Conservation (phyloP, 345 rosid genomes). For the Erysimum cheiranthoides region DNA sequence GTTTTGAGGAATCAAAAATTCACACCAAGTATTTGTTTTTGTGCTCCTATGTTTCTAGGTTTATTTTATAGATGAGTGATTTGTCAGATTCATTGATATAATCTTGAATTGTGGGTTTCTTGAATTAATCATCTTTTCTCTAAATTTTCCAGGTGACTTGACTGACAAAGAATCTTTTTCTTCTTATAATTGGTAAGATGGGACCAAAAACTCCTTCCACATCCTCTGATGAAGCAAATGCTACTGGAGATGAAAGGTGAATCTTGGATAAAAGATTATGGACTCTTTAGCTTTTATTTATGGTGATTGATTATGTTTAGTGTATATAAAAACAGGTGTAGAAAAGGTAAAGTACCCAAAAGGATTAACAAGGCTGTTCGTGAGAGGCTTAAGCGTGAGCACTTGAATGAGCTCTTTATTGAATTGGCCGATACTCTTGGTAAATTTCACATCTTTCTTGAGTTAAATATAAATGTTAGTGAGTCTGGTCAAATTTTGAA, state of each 20-base stretch:
- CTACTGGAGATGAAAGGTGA: conserved; percentile 32
- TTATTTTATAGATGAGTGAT: background rate
- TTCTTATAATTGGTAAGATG: conserved; percentile 38
- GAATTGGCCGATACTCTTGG: conserved; percentile 81
- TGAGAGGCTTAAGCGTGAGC: conserved; percentile 96
- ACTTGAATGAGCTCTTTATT: conserved; percentile 84
- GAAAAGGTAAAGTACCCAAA: conserved; percentile 71
- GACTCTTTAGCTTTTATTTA: background rate
- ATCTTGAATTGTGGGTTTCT: background rate
- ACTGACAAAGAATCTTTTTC: conserved; percentile 17
- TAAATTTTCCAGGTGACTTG: conserved; percentile 36
- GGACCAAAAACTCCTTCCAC: conserved; percentile 55
- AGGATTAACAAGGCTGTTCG: conserved; percentile 85
- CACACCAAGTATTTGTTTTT: background rate
- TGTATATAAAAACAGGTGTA: conserved; percentile 52
- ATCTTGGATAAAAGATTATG: background rate
- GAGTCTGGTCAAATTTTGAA: background rate
- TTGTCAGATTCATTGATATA: conserved; percentile 1
- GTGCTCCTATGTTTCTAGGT: background rate
- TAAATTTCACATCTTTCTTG: conserved; percentile 42
- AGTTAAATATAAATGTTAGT: background rate
- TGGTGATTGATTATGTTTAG: conserved; percentile 5
- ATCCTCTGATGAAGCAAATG: conserved; percentile 47
- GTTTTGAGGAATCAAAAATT: conserved; percentile 24
- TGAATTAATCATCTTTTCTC: background rate